phyloP scores from a whole-genome alignment of 2,329 filamentous ascomycete species.

The Berkeleyomyces basicola region DNA sequence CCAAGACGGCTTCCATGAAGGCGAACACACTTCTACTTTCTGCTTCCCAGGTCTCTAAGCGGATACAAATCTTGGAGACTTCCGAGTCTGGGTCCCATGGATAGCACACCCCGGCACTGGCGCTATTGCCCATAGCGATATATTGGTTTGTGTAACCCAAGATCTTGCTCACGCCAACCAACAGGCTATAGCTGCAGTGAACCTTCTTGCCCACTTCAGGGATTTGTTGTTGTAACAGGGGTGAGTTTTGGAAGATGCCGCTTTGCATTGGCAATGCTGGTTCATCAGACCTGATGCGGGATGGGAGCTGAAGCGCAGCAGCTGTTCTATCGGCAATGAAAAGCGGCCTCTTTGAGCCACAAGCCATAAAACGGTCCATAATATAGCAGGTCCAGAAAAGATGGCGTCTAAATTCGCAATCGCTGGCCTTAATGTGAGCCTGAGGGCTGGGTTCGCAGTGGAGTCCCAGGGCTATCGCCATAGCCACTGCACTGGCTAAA shows the following conservation, averaged over 20 bases:
- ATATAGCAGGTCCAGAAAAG: slow-evolving; percentile 83
- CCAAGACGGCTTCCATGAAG: slow-evolving; percentile 57
- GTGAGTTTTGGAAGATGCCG: slow-evolving; percentile 55
- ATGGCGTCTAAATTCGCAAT: slow-evolving; percentile 61
- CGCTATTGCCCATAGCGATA: slow-evolving; percentile 60
- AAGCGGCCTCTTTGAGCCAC: slow-evolving; percentile 68
- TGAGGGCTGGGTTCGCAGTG: slow-evolving; percentile 58
- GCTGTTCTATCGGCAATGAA: slow-evolving; percentile 55
- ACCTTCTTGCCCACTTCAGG: slow-evolving; percentile 51
- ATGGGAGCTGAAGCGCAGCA: slow-evolving; percentile 58
- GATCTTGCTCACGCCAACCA: slow-evolving; percentile 72
- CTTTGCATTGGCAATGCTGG: slow-evolving; percentile 51
- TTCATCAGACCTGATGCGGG: slow-evolving; percentile 45
- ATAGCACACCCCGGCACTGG: slow-evolving; percentile 80
- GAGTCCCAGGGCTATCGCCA: slow-evolving; percentile 67
- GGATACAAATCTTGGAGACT: slow-evolving; percentile 69
- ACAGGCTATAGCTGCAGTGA: slow-evolving; percentile 61
- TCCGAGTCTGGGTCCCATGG: slow-evolving; percentile 80
- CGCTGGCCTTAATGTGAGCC: slow-evolving; percentile 19
- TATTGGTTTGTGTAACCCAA: slow-evolving; percentile 73
- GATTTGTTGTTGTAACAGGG: slow-evolving; percentile 61
- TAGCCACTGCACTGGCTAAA: slow-evolving; percentile 57
- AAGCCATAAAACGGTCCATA: slow-evolving; percentile 68
- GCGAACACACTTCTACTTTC: slow-evolving; percentile 67
- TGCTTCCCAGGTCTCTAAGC: slow-evolving; percentile 71